Conservation (phyloP, 1,284 basidiomycete species). For the Athelia sp. region DNA sequence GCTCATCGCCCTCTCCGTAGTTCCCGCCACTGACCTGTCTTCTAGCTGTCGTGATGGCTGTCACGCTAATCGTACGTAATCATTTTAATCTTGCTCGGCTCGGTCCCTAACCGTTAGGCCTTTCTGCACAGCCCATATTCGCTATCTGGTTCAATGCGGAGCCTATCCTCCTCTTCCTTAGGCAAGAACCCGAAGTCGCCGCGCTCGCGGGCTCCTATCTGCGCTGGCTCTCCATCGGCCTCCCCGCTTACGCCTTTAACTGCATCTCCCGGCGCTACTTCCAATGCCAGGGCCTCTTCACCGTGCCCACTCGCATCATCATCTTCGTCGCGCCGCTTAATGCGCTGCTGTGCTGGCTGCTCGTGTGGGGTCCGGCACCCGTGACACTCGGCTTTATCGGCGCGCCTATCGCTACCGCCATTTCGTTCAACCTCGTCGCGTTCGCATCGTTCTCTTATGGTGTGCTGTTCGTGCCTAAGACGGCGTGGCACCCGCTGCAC, state of each 20-base stretch:
- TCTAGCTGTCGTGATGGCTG: slow-evolving; percentile 61
- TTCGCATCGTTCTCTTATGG: slow-evolving; percentile 70
- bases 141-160: slow-evolving; percentile 82
- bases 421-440: slow-evolving; percentile 85
- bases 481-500: slow-evolving; percentile 83
- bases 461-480: slow-evolving; percentile 66
- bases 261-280: slow-evolving; percentile 79
- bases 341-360: slow-evolving; percentile 75
- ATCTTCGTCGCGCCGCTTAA: slow-evolving; percentile 86
- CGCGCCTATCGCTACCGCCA: slow-evolving; percentile 85
- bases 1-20: slow-evolving; percentile 12
- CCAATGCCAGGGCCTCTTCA: slow-evolving; percentile 87
- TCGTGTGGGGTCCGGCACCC: slow-evolving; percentile 82
- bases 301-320: slow-evolving; percentile 84
- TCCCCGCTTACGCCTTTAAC: slow-evolving; percentile 88
- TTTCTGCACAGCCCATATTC: slow-evolving; percentile 56
- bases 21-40: not conserved
- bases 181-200: slow-evolving; percentile 87
- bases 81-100: not conserved
- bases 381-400: slow-evolving; percentile 89
- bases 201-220: slow-evolving; percentile 75
- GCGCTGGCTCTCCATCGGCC: slow-evolving; percentile 71
- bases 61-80: slow-evolving; percentile 50
- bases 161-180: slow-evolving; percentile 68
- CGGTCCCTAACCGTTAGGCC: not conserved